Evolutionary conservation across 2,329 filamentous ascomycete genomes (phyloP), one percentile per base, ranked within the genome.

Genomic region (Claviceps sp.): DNA sequence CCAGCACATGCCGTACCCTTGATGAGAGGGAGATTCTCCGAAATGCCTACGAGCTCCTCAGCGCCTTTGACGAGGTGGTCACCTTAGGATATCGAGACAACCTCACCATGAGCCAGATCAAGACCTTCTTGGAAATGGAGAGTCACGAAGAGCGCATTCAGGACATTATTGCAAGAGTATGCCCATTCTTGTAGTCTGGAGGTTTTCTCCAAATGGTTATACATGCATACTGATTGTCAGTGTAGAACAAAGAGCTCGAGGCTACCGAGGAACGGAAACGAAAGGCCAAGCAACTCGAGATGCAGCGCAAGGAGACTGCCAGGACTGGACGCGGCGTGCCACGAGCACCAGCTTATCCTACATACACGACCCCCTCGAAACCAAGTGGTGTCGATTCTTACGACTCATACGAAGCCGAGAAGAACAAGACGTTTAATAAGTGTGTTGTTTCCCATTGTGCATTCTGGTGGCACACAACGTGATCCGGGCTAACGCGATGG

Each of bases 41-140:
- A 68, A 95, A 96, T 79, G 88, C 93, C 50, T 98, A 94, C 66
- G 94, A 98, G 67, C 77, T 98, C 42, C 82, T 98, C 57, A 94
- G 88, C 67, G 93, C 93, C 47, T 98, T 97, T 63, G 93, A 98
- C 64, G 93, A 98, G 73, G 79, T 98, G 54, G 91, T 98, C 55
- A 96, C 91, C 1, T 76, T 95, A 57, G 93, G 93, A 13, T 97
- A 98, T 72, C 75, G 93, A 63, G 93, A 98, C 73, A 98, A 98
- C 70, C 73, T 98, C 60, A 94, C 91, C 24, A 81, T 98, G 62
- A 88, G 84, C 70, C 94, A 98, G 72, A 98, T 98, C 75, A 96
- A 94, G 78, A 96, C 93, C 2, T 98, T 98, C 76, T 71, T 98
- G 60, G 94, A 97, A 65, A 98, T 98, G 93, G 93, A 98, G 70